Percentiles rank a stretch among this genome's conserved stretches.
Conservation (phyloP, 2,329 filamentous ascomycete genomes). For the Colletotrichum melonis region DNA sequence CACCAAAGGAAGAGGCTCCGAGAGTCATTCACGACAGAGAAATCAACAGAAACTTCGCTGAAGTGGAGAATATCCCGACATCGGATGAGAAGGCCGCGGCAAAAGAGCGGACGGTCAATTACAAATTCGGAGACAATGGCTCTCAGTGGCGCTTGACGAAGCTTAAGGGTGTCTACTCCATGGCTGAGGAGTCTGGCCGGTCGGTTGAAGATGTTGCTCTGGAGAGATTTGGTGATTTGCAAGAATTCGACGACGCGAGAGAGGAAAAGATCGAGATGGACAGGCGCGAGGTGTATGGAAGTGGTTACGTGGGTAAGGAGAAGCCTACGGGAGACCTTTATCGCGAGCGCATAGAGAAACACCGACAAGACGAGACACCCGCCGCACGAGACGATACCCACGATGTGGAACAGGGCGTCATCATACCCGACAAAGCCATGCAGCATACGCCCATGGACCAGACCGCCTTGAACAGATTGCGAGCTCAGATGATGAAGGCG, state of each 20-base stretch:
- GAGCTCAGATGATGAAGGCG: constrained; percentile 95
- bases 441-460: constrained; percentile 73
- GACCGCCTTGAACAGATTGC: constrained; percentile 86
- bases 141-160: constrained; percentile 98
- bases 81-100: constrained; percentile 57
- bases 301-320: constrained; percentile 85
- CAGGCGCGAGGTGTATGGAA: constrained; percentile 82
- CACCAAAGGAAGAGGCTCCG: constrained; percentile 69
- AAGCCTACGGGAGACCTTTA: constrained; percentile 91
- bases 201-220: constrained; percentile 84
- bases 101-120: constrained; percentile 71
- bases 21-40: constrained; percentile 83
- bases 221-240: constrained; percentile 83
- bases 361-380: constrained; percentile 50
- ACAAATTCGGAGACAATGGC: constrained; percentile 89
- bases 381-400: constrained; percentile 19
- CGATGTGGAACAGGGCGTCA: constrained; percentile 62
- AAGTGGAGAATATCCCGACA: constrained; percentile 67
- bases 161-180: constrained; percentile 84
- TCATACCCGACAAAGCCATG: constrained; percentile 65
- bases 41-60: constrained; percentile 75
- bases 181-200: constrained; percentile 79
- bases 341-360: constrained; percentile 76
- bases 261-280: constrained; percentile 95
- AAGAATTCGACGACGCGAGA: constrained; percentile 89